phyloP scores from a whole-genome alignment of 495 filamentous ascomycete species.

The Arthonia radiata region DNA sequence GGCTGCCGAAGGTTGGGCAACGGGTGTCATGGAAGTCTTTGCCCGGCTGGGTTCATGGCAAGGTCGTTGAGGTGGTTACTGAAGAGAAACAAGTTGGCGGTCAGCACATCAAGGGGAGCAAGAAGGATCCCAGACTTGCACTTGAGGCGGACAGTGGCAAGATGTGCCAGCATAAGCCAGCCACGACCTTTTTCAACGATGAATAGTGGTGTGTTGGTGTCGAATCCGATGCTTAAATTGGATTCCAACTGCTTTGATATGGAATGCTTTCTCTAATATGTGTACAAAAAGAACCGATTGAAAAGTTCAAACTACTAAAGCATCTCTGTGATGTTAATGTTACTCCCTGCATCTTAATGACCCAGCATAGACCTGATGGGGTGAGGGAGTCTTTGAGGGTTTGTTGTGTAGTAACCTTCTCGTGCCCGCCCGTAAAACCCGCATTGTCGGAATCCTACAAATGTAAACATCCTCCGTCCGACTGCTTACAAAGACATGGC shows the following conservation, averaged over 20 bases:
- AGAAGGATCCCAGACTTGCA: slow-evolving; percentile 13
- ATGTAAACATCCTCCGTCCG: neutral
- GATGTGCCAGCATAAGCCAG: too few species aligned
- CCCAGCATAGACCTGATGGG: too few species aligned
- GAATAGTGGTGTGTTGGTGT: too few species aligned
- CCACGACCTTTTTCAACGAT: too few species aligned
- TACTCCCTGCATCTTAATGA: too few species aligned
- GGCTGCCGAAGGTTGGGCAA: slow-evolving; percentile 13
- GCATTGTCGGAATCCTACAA: neutral
- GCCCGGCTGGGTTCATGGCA: slow-evolving; percentile 13
- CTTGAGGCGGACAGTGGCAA: too few species aligned
- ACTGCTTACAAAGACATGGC: neutral
- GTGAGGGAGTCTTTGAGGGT: neutral
- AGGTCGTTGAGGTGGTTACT: slow-evolving; percentile 11
- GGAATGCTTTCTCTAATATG: too few species aligned
- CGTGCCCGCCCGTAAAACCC: neutral
- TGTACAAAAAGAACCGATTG: too few species aligned
- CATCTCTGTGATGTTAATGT: too few species aligned
- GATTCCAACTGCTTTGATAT: too few species aligned
- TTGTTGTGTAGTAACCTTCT: neutral
- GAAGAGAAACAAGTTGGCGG: slow-evolving; percentile 12
- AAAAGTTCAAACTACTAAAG: too few species aligned
- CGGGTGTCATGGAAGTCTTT: slow-evolving; percentile 12
- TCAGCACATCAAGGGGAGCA: slow-evolving; percentile 11
- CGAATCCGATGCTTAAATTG: too few species aligned